Base-by-base conservation (phyloP, 2,329 filamentous ascomycete species). In the Aphanoascus verrucosus region DNA sequence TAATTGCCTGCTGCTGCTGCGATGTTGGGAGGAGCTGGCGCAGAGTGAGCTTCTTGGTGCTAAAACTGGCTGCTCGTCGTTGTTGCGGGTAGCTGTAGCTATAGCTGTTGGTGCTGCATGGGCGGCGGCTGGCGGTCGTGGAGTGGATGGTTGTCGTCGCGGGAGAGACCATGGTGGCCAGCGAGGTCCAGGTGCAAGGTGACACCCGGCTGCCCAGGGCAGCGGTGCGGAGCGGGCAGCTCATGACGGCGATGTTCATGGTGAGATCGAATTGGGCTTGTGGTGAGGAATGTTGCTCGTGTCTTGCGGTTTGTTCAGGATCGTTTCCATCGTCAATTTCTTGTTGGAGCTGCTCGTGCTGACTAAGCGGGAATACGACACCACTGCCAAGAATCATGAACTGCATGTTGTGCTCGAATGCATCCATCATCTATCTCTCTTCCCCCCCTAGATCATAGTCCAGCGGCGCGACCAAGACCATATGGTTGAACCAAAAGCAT, bases 151-250 rank as follows among this genome's bases (percentile, higher is more conserved):
- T 28, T 7, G 20, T 15, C 23, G 14, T n/a, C 12, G 45, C 11
- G 11, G 44, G 55, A 56, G 47, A 60, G 52, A 56, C 65, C 23
- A 28, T 28, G 61, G 3, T 63, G 59, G 50, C 52, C 57, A 32
- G 65, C 45, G 41, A 31, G 5, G 61, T 45, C 53, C 41, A 56
- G 19, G 60, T 58, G 28, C 61, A 55, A 11, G 49, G 15, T 32
- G 61, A 59, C 31, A 68, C 20, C 17, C 64, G 63, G 46, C 63
- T 56, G 47, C 63, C 56, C 8, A 69, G 53, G 19, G 65, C 58
- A n/a, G 60, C 62, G 28, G 64, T 63, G 35, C 67, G 69, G 52
- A 68, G 47, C n/a, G 68, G 65, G 54, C 63, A 61, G 55, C 55
- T 62, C 49, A 66, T 56, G 23, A 49, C 43, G 14, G 61, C 28